Percentiles rank a stretch among this genome's conserved stretches.
Evolutionary conservation across 2,329 filamentous ascomycete species (phyloP).

Genomic region (Cytospora schulzeri): DNA sequence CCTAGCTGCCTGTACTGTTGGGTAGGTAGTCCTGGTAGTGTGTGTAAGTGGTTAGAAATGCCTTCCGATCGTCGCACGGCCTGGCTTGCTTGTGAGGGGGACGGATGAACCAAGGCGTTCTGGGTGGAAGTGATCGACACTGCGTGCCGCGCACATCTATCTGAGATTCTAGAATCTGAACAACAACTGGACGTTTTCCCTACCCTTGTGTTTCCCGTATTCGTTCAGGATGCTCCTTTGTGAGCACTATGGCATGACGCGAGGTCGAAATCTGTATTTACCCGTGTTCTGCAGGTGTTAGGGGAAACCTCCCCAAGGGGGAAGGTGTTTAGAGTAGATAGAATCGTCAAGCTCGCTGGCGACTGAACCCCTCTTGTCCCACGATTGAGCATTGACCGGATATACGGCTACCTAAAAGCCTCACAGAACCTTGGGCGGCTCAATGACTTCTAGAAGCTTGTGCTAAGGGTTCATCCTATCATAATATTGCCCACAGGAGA

Average conservation of each 20-base stretch:
- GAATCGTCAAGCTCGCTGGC: neutral
- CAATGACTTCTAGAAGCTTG: neutral
- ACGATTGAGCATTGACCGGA: neutral
- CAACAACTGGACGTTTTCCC: neutral
- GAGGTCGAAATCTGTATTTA: neutral
- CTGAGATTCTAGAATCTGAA: neutral
- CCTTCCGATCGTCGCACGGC: neutral
- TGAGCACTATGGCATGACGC: neutral
- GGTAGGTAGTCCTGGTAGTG: neutral
- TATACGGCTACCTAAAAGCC: neutral
- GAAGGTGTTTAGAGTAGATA: neutral
- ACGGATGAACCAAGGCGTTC: neutral
- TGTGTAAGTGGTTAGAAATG: neutral
- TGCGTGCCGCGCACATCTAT: neutral
- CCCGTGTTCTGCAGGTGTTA: neutral
- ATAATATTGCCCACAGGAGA: constrained; percentile 14
- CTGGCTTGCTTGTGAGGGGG: neutral
- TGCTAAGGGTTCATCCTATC: constrained; percentile 2
- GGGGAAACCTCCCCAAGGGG: neutral
- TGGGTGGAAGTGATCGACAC: constrained; percentile 4
- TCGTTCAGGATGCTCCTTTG: neutral
- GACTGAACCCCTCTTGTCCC: neutral
- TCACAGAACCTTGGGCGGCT: constrained; percentile 7
- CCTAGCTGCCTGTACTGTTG: too few relatives aligned
- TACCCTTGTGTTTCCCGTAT: neutral